Evolutionary conservation across 1,139 yeast genomes (phyloP), one percentile per base, ranked within the genome.

Genomic region (Taphrina confusa): DNA sequence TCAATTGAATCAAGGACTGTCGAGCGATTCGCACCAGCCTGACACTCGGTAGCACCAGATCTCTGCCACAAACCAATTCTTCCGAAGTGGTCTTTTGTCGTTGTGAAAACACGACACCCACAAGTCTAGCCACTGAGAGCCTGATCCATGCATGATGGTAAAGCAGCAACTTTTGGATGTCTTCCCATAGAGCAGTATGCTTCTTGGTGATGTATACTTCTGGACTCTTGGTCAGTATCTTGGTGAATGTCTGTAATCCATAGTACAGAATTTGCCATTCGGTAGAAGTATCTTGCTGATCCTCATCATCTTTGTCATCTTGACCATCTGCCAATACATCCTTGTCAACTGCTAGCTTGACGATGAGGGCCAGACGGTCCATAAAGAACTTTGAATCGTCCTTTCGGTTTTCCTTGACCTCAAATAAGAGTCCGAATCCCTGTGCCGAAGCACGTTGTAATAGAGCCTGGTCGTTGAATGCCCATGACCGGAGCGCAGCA

Each of bases 91-190:
- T 76, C 40, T 75, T 63, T 61, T 78, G 78, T 37, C 65, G 52
- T 27, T 62, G 47, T 2, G 77, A 68, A 55, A 87, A 73, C 50
- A 85, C 70, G 2, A 74, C 69, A 0, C 84, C 83, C 40, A 84
- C 71, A 50, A 89, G 75, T 57, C 91, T 77, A n/a, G 85, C 75
- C 0, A 95, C 75, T 3, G 81, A 76, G 61, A 87, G 76, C 68
- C 97, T 82, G 11, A 91, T 86, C 97, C 97, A 91, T 0, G 95
- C 79, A 71, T 91, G 97, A 1, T 97, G 97, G 71, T 82, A 92
- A 57, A 91, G 75, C 64, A 90, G 75, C 25, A 83, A 74, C 11
- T 78, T 79, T 28, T 82, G 76, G 4, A 86, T 74, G 22, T 28
- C 39, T 9, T 28, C 22, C 65, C 64, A 62, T 31, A 63, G 36